phyloP scores from a whole-genome alignment of 2,329 filamentous ascomycete species.

The Colletotrichum simmondsii region DNA sequence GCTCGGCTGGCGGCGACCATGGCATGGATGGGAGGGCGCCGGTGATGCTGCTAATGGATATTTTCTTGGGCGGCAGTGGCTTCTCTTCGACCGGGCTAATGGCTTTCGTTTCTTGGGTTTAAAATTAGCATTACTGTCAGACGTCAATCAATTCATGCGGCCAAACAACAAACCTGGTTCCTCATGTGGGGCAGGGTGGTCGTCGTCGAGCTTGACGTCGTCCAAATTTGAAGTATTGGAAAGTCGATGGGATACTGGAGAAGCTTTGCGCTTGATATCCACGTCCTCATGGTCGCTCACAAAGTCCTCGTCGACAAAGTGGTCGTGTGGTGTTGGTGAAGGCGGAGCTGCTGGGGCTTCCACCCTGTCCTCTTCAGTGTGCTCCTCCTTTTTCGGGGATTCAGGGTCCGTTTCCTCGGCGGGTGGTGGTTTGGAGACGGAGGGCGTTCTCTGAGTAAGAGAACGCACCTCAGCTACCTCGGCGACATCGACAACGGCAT shows the following conservation, averaged over 20 bases:
- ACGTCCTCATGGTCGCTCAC: conserved; percentile 35
- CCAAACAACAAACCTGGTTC: conserved; percentile 44
- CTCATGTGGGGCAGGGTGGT: conserved; percentile 49
- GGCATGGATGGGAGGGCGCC: conserved; percentile 78
- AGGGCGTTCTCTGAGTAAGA: conserved; percentile 62
- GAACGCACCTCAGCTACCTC: conserved; percentile 71
- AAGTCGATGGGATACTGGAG: conserved; percentile 54
- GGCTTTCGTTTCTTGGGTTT: conserved; percentile 34
- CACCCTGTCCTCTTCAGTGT: conserved; percentile 41
- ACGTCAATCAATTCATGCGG: conserved; percentile 34
- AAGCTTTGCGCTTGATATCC: conserved; percentile 46
- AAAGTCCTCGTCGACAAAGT: conserved; percentile 25
- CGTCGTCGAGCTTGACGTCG: conserved; percentile 76
- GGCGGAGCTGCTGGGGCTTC: conserved; percentile 29
- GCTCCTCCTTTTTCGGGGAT: conserved; percentile 38
- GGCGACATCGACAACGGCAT: conserved; percentile 72
- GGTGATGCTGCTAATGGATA: conserved; percentile 77
- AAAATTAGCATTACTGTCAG: conserved; percentile 25
- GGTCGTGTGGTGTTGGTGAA: conserved; percentile 19
- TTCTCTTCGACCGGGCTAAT: conserved; percentile 48
- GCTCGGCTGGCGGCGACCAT: conserved; percentile 71
- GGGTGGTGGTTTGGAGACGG: conserved; percentile 46
- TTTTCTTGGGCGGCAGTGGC: conserved; percentile 59
- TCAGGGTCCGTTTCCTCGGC: conserved; percentile 33
- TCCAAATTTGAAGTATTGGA: conserved; percentile 62